Evolutionary conservation across 1,139 yeast species (phyloP), one percentile per base, ranked within the genome.

Genomic region (Geotrichum histeridarum): DNA sequence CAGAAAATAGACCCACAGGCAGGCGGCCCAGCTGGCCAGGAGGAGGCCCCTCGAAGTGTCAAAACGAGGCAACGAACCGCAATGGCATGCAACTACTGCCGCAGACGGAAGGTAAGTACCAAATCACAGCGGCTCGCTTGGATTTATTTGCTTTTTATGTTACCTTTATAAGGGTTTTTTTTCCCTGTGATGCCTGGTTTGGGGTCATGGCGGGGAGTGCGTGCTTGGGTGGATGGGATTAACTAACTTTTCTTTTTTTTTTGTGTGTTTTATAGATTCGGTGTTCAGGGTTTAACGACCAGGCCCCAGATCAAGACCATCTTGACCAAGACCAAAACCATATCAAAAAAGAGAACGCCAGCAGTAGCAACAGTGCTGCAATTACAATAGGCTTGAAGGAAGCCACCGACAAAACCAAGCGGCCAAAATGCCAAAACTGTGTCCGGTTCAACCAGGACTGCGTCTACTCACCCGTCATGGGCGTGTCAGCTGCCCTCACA

Each of bases 401-500:
- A 4, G n/a, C 36, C 2, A 17, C 17, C 2, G 15, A 8, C 39
- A 37, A 37, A n/a, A 17, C n/a, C 17, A 12, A 11, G 14, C 17
- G 39, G 48, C 5, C 27, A 22, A 22, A 22, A 22, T 68, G 72
- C 59, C 50, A 67, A 17, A 68, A 68, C 54, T 68, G 72, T 57
- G 56, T 59, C 11, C 62, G 67, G 44, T 65, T 65, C 59, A 66
- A 65, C 51, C 71, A 68, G 57, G 67, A 65, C 43, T 68, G 72
- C 52, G 54, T 68, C 17, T 68, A 67, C 56, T 63, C 68, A 8
- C 72, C 72, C 1, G 72, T 68, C 35, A 64, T 67, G 49, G 65
- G 70, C 8, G 60, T 63, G 35, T 63, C 64, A 2, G 68, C 66
- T 14, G 57, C 64, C n/a, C 55, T 61, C 27, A 48, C 61, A 18